Evolutionary conservation across 23 red algal species (phyloP).

Genomic region (Gracilaria domingensis): DNA sequence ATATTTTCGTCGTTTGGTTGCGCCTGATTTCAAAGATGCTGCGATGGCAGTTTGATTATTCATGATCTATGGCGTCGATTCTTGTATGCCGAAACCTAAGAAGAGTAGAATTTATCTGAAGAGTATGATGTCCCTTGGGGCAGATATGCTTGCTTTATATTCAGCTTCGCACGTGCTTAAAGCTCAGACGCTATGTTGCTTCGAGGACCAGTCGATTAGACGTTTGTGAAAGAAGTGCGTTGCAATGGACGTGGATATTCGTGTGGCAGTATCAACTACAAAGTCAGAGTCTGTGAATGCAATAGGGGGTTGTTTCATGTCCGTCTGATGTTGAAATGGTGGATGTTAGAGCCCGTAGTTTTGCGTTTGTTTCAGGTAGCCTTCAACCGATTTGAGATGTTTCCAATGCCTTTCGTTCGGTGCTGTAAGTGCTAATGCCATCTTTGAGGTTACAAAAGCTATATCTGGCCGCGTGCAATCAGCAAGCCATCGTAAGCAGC

Average conservation of each 20-base stretch:
- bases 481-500: not conserved
- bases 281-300: constrained; percentile 1
- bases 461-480: not conserved
- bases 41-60: constrained; percentile 12
- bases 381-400: not conserved
- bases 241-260: not conserved
- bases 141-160: not conserved
- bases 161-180: not conserved
- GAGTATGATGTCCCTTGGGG: not conserved
- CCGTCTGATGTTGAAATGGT: too few species aligned
- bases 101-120: not conserved
- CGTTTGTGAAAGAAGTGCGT: not conserved
- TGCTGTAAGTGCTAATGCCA: not conserved
- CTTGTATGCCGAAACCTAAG: not conserved
- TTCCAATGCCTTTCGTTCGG: not conserved
- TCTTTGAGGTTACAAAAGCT: not conserved
- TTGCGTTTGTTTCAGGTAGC: not conserved
- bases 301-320: not conserved
- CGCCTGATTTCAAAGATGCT: not conserved
- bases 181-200: not conserved
- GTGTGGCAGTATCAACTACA: not conserved
- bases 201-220: not conserved
- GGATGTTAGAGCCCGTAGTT: not conserved
- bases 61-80: not conserved
- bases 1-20: constrained; percentile 40